These are phyloP conservation scores for Cordyceps tenuipes DNA, from an alignment of 2,329 filamentous ascomycete species.

Conservation along the genomic window DNA sequence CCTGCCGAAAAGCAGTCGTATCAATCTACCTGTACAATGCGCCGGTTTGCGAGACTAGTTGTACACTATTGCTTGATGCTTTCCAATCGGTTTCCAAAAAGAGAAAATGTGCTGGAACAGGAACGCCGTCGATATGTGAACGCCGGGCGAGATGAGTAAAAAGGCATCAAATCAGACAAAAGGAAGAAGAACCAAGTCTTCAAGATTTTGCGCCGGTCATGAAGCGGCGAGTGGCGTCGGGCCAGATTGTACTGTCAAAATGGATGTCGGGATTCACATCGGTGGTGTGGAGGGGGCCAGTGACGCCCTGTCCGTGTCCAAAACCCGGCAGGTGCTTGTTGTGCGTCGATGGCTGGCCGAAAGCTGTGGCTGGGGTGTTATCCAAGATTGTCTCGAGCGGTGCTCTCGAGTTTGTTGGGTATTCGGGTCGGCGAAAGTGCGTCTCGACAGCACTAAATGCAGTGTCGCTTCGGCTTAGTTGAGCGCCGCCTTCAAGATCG, in stretches of 20 bases:
- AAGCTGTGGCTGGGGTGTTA: background rate
- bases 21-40: conserved; percentile 8
- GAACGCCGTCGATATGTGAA: background rate
- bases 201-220: conserved; percentile 7
- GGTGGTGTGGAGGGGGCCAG: background rate
- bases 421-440: background rate
- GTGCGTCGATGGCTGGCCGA: background rate
- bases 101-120: background rate
- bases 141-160: background rate
- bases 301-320: background rate
- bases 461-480: conserved; percentile 8
- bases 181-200: background rate
- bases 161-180: background rate
- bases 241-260: conserved; percentile 5
- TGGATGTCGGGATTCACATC: conserved; percentile 1
- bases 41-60: conserved; percentile 1
- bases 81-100: background rate
- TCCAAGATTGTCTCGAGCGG: background rate
- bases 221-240: conserved; percentile 4
- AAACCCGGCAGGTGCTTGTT: background rate
- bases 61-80: background rate
- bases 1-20: background rate
- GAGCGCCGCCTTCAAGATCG: conserved; percentile 9
- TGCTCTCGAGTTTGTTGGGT: background rate
- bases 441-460: conserved; percentile 1